Evolutionary conservation across 495 filamentous ascomycete genomes (phyloP).

Genomic region (Penicillium simplicissimum): DNA sequence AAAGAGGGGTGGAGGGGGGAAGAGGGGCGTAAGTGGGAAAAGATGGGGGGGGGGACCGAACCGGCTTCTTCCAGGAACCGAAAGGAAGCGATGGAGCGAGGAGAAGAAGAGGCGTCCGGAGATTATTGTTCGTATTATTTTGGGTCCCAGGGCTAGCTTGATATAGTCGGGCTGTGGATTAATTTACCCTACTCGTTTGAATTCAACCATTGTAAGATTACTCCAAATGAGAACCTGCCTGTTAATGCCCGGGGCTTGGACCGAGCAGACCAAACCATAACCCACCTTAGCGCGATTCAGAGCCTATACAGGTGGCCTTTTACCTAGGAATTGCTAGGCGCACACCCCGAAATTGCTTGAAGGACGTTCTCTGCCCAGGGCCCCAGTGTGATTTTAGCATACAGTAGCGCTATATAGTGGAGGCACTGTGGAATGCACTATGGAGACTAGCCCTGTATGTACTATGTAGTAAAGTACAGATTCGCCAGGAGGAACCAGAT

Average conservation of each 20-base stretch:
- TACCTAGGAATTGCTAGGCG: not conserved
- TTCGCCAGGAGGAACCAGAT: not conserved
- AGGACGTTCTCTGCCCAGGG: too few species aligned
- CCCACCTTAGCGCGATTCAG: not conserved
- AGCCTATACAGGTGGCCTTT: not conserved
- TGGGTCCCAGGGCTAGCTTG: not conserved
- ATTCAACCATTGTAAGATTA: too few species aligned
- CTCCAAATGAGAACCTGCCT: too few species aligned
- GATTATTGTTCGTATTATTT: not conserved
- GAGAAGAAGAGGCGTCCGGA: not conserved
- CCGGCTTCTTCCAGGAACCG: not conserved
- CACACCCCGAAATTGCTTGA: too few species aligned
- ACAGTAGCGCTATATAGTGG: too few species aligned
- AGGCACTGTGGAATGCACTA: too few species aligned
- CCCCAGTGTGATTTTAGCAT: too few species aligned
- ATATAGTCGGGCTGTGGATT: not conserved
- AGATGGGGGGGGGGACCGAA: not conserved
- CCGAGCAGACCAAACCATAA: not conserved
- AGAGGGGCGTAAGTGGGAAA: not conserved
- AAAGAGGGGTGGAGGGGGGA: not conserved
- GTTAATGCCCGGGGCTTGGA: not conserved
- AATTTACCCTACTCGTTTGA: too few species aligned
- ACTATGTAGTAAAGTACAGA: not conserved
- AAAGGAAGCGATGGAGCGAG: not conserved
- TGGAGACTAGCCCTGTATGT: too few species aligned